Conservation (phyloP, 768 basidiomycete species). For the Kondoa subrosea region DNA sequence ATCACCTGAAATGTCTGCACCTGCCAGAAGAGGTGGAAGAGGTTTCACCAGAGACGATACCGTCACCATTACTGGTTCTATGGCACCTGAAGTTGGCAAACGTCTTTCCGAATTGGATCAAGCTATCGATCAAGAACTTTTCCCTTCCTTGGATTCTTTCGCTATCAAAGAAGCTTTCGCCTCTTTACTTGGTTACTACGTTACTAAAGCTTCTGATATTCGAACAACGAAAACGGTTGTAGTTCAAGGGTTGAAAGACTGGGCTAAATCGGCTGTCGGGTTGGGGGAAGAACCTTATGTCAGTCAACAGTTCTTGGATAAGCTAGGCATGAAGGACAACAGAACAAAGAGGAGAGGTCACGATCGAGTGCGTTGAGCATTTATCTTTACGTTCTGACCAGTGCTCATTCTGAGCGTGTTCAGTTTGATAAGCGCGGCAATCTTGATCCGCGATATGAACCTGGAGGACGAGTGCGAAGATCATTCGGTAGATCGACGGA, state of each 20-base stretch:
- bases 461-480: neutral
- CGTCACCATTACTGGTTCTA: constrained; percentile 14
- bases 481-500: neutral
- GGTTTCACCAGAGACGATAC: constrained; percentile 5
- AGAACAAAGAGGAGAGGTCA: neutral
- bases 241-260: constrained; percentile 45
- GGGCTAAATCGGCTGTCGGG: constrained; percentile 46
- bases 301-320: constrained; percentile 38
- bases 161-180: constrained; percentile 45
- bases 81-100: constrained; percentile 19
- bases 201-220: constrained; percentile 40
- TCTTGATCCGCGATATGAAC: neutral
- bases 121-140: constrained; percentile 22
- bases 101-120: constrained; percentile 28
- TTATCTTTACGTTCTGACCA: no score
- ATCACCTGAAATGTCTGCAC: neutral
- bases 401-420: neutral
- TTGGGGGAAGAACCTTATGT: constrained; percentile 42
- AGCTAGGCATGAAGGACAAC: constrained; percentile 31
- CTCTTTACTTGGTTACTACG: constrained; percentile 56
- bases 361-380: neutral
- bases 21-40: neutral
- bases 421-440: neutral
- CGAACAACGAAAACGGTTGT: constrained; percentile 37
- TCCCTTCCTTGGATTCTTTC: constrained; percentile 28